These are phyloP conservation scores for Lactifluus rugatus DNA, from an alignment of 768 basidiomycete genomes.

Conservation along the genomic window DNA sequence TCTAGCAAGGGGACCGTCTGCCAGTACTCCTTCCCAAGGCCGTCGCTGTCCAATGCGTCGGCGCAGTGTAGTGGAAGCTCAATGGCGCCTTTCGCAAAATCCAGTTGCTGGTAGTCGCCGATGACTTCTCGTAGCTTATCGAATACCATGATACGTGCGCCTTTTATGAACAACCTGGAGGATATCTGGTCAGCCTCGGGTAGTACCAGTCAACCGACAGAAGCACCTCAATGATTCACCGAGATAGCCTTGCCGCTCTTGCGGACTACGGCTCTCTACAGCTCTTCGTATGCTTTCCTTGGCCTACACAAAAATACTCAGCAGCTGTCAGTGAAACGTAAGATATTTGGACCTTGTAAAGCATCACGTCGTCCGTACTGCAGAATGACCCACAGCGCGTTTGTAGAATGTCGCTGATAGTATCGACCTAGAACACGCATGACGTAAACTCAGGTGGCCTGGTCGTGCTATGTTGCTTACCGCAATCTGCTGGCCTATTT, in stretches of 20 bases:
- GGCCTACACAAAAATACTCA: conserved; percentile 40
- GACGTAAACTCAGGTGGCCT: background rate
- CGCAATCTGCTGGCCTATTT: conserved; percentile 93
- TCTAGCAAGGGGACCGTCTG: conserved; percentile 31
- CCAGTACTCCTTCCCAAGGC: conserved; percentile 71
- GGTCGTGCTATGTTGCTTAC: conserved; percentile 37
- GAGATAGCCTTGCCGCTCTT: conserved; percentile 70
- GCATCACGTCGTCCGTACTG: conserved; percentile 94
- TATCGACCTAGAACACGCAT: conserved; percentile 66
- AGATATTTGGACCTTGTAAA: conserved; percentile 67
- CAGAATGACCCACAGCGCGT: conserved; percentile 95
- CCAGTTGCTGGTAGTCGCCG: conserved; percentile 79
- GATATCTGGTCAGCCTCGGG: background rate
- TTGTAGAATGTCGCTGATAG: conserved; percentile 90
- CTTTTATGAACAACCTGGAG: conserved; percentile 76
- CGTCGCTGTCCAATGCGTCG: conserved; percentile 63
- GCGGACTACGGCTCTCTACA: conserved; percentile 62
- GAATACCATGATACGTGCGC: conserved; percentile 73
- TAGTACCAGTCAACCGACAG: background rate
- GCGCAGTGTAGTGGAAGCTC: conserved; percentile 82
- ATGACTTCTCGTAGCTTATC: conserved; percentile 79
- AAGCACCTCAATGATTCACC: conserved; percentile 76
- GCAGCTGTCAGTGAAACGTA: background rate
- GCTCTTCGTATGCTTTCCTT: conserved; percentile 91
- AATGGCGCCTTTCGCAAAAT: conserved; percentile 79